phyloP scores from a whole-genome alignment of 176 grass and related monocot genomes.

The Echinochloa phyllopogon region DNA sequence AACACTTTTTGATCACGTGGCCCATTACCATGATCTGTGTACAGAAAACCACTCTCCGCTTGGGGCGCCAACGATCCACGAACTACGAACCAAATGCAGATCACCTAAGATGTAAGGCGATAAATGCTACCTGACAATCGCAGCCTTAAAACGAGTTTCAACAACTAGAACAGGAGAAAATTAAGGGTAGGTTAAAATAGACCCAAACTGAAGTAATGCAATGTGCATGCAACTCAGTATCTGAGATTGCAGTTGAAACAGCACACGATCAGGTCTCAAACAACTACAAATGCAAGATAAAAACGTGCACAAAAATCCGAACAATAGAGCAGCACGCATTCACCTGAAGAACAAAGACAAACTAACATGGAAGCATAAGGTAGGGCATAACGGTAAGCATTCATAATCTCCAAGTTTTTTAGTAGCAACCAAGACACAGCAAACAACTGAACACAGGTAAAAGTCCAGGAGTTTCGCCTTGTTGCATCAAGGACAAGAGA shows the following conservation, averaged over 20 bases:
- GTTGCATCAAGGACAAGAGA: slow-evolving; percentile 56
- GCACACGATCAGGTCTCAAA: not conserved
- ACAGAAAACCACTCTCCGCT: no score
- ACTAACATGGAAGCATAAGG: not conserved
- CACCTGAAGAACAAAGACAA: not conserved
- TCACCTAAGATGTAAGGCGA: no score
- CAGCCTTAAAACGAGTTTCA: no score
- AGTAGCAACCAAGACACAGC: slow-evolving; percentile 54
- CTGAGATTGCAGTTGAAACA: not conserved
- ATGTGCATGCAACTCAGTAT: no score
- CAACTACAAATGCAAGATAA: not conserved
- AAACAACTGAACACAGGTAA: slow-evolving; percentile 71
- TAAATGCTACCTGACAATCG: no score
- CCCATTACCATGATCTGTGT: no score
- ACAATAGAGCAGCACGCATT: not conserved
- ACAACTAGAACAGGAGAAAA: no score
- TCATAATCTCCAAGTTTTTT: slow-evolving; percentile 37
- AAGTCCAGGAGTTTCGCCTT: slow-evolving; percentile 61
- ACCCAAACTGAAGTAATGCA: no score
- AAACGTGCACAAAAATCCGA: not conserved
- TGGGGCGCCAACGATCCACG: no score
- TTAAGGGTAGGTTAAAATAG: no score
- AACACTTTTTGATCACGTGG: no score
- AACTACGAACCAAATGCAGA: no score
- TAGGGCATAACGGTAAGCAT: slow-evolving; percentile 38